Conservation (phyloP, 805 yeast genomes). For the Groenewaldozyma salmanticensis region DNA sequence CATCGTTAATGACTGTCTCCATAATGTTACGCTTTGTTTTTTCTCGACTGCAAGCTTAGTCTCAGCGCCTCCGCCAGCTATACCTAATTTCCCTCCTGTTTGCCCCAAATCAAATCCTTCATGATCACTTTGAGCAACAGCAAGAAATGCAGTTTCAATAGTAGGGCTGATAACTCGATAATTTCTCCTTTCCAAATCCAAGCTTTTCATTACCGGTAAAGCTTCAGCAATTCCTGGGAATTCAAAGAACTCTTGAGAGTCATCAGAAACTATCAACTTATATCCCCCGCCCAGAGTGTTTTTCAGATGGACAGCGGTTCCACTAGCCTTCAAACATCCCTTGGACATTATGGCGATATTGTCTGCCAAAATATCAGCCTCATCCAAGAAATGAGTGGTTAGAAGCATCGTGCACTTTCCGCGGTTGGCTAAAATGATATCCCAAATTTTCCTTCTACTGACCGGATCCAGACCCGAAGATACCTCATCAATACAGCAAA, state of each 20-base stretch:
- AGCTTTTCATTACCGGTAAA: slow-evolving; percentile 14
- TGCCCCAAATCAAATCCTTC: slow-evolving; percentile 4
- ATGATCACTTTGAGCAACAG: slow-evolving; percentile 23
- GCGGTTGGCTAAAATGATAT: slow-evolving; percentile 24
- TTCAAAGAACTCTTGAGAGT: slow-evolving; percentile 19
- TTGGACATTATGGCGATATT: slow-evolving; percentile 26
- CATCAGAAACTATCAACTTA: slow-evolving; percentile 19
- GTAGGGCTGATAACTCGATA: slow-evolving; percentile 28
- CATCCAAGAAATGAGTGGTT: slow-evolving; percentile 30
- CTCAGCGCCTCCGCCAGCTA: slow-evolving; percentile 1
- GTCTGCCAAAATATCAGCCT: slow-evolving; percentile 29
- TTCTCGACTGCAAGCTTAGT: slow-evolving; percentile 2
- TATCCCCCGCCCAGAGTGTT: slow-evolving; percentile 28
- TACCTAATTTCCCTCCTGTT: slow-evolving; percentile 5
- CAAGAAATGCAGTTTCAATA: slow-evolving; percentile 27
- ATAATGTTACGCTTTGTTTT: slow-evolving; percentile 12
- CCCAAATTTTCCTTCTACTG: slow-evolving; percentile 29
- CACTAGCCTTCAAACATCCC: slow-evolving; percentile 25
- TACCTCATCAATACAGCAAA: slow-evolving; percentile 31
- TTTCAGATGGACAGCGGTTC: slow-evolving; percentile 26
- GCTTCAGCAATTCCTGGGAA: slow-evolving; percentile 19
- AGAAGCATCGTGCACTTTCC: slow-evolving; percentile 23
- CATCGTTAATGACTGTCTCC: slow-evolving; percentile 23
- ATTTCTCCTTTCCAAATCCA: slow-evolving; percentile 17
- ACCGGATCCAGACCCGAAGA: slow-evolving; percentile 31